phyloP scores from a whole-genome alignment of 1,284 basidiomycete genomes.

The Austroboletus novae-zelandiae region DNA sequence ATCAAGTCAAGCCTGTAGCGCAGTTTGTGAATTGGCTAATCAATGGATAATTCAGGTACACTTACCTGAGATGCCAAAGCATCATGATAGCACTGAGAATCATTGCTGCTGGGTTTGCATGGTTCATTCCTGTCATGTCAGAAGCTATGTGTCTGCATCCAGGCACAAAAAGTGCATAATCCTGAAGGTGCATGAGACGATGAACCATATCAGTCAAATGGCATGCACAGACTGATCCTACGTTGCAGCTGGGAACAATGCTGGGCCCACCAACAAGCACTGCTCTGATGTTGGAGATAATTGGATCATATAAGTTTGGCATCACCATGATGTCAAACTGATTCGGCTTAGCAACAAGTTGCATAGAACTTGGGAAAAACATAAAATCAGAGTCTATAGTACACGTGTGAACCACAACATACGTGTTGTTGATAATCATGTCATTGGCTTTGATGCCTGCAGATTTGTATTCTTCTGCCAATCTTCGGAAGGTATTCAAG shows the following conservation, averaged over 20 bases:
- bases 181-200: conserved; percentile 43
- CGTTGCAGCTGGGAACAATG: conserved; percentile 97
- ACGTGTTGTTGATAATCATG: conserved; percentile 99
- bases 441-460: conserved; percentile 92
- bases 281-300: conserved; percentile 97
- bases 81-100: conserved; percentile 98
- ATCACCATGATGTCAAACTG: conserved; percentile 99
- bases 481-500: conserved; percentile 95
- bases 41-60: not conserved
- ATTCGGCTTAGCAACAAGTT: conserved; percentile 90
- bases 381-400: not conserved
- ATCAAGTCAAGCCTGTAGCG: conserved; percentile 77
- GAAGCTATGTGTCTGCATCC: conserved; percentile 98
- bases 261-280: conserved; percentile 98
- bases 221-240: conserved; percentile 72
- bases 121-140: conserved; percentile 97
- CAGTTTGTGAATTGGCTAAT: conserved; percentile 6
- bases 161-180: conserved; percentile 98
- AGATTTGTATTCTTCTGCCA: conserved; percentile 95
- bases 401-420: conserved; percentile 28
- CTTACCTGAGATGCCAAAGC: conserved; percentile 92
- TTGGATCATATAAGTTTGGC: conserved; percentile 96
- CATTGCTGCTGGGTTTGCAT: conserved; percentile 98
- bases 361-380: conserved; percentile 76
- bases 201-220: conserved; percentile 2